phyloP scores from a whole-genome alignment of 2,329 filamentous ascomycete species.

The Tolypocladium amazonense region DNA sequence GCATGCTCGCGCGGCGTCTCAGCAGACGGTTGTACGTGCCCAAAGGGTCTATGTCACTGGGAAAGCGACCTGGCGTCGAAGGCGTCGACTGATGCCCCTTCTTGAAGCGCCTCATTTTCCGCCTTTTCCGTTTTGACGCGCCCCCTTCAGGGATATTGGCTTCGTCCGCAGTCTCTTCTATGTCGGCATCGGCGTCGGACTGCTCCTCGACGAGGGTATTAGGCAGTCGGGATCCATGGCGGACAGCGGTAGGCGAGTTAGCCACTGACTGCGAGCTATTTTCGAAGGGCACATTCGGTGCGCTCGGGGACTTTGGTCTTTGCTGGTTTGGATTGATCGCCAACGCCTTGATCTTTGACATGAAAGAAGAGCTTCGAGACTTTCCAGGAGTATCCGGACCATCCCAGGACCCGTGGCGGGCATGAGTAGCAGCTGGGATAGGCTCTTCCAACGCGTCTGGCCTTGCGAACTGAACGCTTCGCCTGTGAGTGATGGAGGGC shows the following conservation, averaged over 20 bases:
- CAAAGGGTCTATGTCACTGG: constrained; percentile 29
- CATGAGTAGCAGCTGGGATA: constrained; percentile 30
- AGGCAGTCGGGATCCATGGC: constrained; percentile 37
- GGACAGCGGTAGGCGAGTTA: constrained; percentile 36
- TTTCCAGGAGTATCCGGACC: constrained; percentile 51
- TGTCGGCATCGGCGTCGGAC: constrained; percentile 50
- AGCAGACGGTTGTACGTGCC: constrained; percentile 38
- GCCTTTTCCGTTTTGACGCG: constrained; percentile 43
- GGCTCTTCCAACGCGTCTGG: constrained; percentile 39
- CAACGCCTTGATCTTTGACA: constrained; percentile 69
- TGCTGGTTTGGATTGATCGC: constrained; percentile 42
- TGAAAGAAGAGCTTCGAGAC: constrained; percentile 54
- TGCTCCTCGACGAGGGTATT: constrained; percentile 42
- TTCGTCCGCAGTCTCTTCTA: constrained; percentile 80
- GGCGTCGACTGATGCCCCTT: constrained; percentile 52
- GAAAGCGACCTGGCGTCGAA: constrained; percentile 45
- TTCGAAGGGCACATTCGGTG: constrained; percentile 17
- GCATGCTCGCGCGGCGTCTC: constrained; percentile 54
- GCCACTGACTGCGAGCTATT: constrained; percentile 27
- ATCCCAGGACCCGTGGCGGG: constrained; percentile 55
- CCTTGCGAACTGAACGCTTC: constrained; percentile 68
- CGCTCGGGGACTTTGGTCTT: constrained; percentile 29
- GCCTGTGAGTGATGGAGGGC: constrained; percentile 14
- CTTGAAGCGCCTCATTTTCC: constrained; percentile 49
- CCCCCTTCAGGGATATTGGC: constrained; percentile 30